Evolutionary conservation across 2,329 filamentous ascomycete genomes (phyloP), one percentile per base, ranked within the genome.

Genomic region (Arthroderma sp.): DNA sequence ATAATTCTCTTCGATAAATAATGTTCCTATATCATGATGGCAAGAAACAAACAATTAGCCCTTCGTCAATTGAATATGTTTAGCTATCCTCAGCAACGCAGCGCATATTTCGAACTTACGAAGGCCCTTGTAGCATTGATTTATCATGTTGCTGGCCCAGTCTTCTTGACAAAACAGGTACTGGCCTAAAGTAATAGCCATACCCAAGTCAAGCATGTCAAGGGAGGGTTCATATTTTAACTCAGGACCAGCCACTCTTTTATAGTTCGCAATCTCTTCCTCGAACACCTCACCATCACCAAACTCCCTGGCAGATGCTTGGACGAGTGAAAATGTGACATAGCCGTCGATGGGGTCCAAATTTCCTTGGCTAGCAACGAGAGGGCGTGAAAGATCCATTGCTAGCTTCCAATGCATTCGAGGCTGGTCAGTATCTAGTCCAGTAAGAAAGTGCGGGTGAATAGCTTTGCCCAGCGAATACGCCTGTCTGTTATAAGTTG

Each of bases 381-480:
- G 67, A 2, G 76, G 71, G 15, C 61, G 63, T 15, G 71, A 67
- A 66, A 81, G 66, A 61, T 81, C 76, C 62, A 72, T 74, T 1
- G 73, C 74, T 61, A 82, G 71, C 66, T 83, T 83, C 79, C 80
- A 83, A 1, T 80, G 74, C 76, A 83, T 74, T 11, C 69, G 65
- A 41, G 73, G 73, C 3, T 63, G 61, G 2, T 55, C 55, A 0
- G 67, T 67, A 6, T 65, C 56, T 15, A 70, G 64, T 51, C 73
- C 66, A 25, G 72, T 59, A 54, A 81, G 74, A 64, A 83, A 83
- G 8, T 67, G 71, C 5, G 75, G 74, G 58, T 82, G 79, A 7
- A 81, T 76, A 0, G 77, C 75, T 60, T 72, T 71, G 4, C 79
- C 80, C 9, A 83, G 68, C 58, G 76, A 69, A 2, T 81, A 70